phyloP scores from a whole-genome alignment of 148 eudicot genomes.

The Diospyros lotus region DNA sequence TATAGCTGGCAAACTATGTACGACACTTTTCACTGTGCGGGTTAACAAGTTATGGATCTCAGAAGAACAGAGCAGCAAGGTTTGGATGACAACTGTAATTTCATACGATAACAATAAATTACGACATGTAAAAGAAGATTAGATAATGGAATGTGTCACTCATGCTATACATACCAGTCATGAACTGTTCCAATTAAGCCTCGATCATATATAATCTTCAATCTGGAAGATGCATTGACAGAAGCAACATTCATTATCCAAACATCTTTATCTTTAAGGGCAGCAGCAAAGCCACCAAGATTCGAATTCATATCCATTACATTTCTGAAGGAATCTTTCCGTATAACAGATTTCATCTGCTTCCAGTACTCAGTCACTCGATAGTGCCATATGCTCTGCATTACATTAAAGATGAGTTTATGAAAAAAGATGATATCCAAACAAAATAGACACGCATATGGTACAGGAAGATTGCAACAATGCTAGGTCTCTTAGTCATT shows the following conservation, averaged over 20 bases:
- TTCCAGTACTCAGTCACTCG: constrained; percentile 72
- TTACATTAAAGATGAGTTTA: constrained; percentile 4
- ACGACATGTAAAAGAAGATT: not conserved
- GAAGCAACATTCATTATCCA: constrained; percentile 91
- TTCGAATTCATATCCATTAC: constrained; percentile 82
- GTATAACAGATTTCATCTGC: constrained; percentile 56
- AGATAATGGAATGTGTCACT: not conserved
- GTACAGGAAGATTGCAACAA: not conserved
- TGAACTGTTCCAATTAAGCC: constrained; percentile 77
- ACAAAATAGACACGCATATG: not conserved
- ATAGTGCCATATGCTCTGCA: constrained; percentile 58
- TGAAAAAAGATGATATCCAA: not conserved
- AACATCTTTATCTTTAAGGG: constrained; percentile 59
- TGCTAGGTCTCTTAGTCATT: not conserved
- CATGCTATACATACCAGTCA: constrained; percentile 43
- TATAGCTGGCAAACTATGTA: not conserved
- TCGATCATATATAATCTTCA: constrained; percentile 69
- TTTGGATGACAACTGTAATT: not conserved
- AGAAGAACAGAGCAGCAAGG: not conserved
- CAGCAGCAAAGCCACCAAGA: constrained; percentile 73
- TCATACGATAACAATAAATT: not conserved
- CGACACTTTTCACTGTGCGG: not conserved
- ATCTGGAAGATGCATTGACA: constrained; percentile 32
- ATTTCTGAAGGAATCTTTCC: constrained; percentile 50
- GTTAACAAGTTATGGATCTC: not conserved